Base-by-base conservation (phyloP, 75 land plant genomes). In the Ceratopteris richardii region DNA sequence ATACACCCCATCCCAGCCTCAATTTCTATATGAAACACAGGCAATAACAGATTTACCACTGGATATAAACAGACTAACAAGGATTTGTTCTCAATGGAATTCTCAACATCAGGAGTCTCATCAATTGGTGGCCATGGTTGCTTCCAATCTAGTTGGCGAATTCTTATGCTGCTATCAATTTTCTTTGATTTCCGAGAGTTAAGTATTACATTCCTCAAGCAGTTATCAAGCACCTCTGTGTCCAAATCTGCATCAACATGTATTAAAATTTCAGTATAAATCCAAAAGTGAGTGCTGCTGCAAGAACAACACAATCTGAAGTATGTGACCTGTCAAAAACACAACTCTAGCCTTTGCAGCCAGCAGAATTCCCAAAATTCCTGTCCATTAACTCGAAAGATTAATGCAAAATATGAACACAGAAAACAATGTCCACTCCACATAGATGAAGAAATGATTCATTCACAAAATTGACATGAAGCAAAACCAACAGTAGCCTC, bases 61-160 rank as follows among this genome's bases (percentile, higher is more conserved):
- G 51, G 13, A 7, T 33, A n/a, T 10, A 21, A 22, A 42, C 26
- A 25, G 23, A 46, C 22, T 40, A 19, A 40, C 20, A 18, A 43
- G 39, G 44, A 40, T 23, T 16, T 4, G 21, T 20, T 46, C 14
- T 20, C n/a, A 31, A 25, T 14, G 44, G 18, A 17, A 39, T 31
- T 23, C 47, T 14, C 29, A 26, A 42, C 44, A 62, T 55, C 48
- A 36, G 2, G 42, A 19, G 21, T 37, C 26, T 31, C 29, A 14
- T 28, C 46, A 20, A 14, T 25, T 39, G 98, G 96, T 46, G 96
- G 98, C 95, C 98, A 93, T 20, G 77, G 24, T 11, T 64, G 50
- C 18, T 64, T 58, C 98, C 95, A 93, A 61, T 93, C 77, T 47
- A 93, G 82, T 51, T 93, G 84, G 9, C 96, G 77, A 30, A 88